These are phyloP conservation scores for Fusarium sp. DNA, from an alignment of 2,329 filamentous ascomycete genomes.

Conservation along the genomic window DNA sequence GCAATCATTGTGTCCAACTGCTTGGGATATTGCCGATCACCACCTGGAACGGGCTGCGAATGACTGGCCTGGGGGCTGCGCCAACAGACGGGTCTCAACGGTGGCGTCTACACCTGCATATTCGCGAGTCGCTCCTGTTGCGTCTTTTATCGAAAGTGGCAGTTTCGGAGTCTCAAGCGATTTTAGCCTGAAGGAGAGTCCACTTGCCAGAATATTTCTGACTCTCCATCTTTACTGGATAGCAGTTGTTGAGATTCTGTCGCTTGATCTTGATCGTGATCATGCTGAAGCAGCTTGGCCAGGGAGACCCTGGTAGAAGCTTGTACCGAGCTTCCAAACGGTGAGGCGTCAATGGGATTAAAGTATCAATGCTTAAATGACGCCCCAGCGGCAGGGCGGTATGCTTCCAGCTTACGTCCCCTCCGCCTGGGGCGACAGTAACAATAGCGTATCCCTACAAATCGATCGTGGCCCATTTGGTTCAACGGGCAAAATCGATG, in stretches of 20 bases:
- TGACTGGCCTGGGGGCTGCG: constrained; percentile 19
- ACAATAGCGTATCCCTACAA: constrained; percentile 16
- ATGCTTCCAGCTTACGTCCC: constrained; percentile 8
- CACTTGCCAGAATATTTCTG: constrained; percentile 6
- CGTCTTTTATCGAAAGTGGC: constrained; percentile 32
- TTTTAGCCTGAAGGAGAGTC: constrained; percentile 30
- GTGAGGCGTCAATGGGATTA: constrained; percentile 31
- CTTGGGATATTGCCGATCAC: constrained; percentile 38
- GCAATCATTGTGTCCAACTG: constrained; percentile 30
- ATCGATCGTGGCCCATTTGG: constrained; percentile 30
- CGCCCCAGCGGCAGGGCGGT: constrained; percentile 10
- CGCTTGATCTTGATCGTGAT: not conserved
- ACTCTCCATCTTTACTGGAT: not conserved
- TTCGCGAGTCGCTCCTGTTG: constrained; percentile 33
- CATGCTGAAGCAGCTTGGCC: not conserved
- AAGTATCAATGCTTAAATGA: constrained; percentile 27
- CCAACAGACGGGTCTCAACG: constrained; percentile 27
- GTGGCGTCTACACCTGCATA: constrained; percentile 36
- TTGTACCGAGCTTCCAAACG: constrained; percentile 21
- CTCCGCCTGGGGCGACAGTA: not conserved
- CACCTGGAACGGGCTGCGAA: constrained; percentile 39
- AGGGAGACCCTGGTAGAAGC: constrained; percentile 12
- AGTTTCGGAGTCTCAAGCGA: constrained; percentile 21
- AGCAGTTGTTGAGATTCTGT: constrained; percentile 2
- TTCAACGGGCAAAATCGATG: constrained; percentile 19